Evolutionary conservation across 352 stramenopile genomes (phyloP).

Genomic region (Pythium folliculosum): DNA sequence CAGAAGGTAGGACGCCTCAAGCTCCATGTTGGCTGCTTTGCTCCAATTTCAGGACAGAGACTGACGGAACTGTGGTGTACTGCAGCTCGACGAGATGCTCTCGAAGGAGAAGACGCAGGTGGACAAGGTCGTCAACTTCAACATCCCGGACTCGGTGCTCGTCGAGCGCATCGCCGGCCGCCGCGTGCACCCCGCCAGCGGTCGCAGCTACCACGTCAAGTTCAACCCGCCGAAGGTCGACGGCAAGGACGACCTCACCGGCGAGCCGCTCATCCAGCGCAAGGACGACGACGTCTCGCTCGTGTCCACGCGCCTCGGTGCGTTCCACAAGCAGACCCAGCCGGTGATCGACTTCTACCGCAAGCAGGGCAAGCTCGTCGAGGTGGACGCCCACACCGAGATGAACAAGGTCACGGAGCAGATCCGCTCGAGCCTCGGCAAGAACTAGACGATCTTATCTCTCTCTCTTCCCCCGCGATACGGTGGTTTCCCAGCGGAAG

Average conservation of each 20-base stretch:
- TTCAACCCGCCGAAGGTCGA: constrained; percentile 95
- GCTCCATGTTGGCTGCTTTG: neutral
- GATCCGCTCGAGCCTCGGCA: constrained; percentile 74
- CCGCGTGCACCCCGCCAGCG: constrained; percentile 94
- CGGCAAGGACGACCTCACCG: constrained; percentile 92
- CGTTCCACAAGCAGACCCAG: constrained; percentile 97
- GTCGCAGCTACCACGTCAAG: constrained; percentile 97
- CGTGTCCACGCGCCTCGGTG: constrained; percentile 89
- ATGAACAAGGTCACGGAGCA: constrained; percentile 85
- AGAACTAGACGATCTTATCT: constrained; percentile 48
- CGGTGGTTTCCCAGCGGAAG: too few species aligned
- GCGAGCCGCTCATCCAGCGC: constrained; percentile 96
- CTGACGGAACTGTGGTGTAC: neutral
- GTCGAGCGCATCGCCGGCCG: constrained; percentile 97
- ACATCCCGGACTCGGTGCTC: constrained; percentile 95
- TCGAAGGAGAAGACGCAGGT: constrained; percentile 84
- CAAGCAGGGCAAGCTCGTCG: constrained; percentile 79
- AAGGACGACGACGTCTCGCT: constrained; percentile 96
- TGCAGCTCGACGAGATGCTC: constrained; percentile 96
- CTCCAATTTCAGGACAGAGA: too few species aligned
- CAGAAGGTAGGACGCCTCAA: constrained; percentile 77
- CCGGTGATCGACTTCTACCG: constrained; percentile 94
- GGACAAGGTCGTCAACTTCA: constrained; percentile 94
- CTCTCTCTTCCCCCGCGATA: too few species aligned
- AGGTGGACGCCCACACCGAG: constrained; percentile 91